phyloP scores from a whole-genome alignment of 306 rosid species.

The Acacia crassicarpa region DNA sequence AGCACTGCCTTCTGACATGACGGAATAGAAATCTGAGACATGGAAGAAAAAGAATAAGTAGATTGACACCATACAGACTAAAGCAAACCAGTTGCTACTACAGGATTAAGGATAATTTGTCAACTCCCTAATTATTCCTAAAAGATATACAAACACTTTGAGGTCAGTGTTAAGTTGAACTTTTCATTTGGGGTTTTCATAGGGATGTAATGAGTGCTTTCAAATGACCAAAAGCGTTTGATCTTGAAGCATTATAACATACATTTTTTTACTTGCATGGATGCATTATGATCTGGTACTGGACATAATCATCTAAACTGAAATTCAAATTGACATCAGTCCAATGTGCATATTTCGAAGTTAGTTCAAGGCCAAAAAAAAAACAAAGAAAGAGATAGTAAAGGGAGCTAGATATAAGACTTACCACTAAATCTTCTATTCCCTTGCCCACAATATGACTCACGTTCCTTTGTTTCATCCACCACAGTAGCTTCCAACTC shows the following conservation, averaged over 20 bases:
- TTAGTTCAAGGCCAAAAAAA: conserved; percentile 7
- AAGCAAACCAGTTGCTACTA: conserved; percentile 11
- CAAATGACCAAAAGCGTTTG: conserved; percentile 13
- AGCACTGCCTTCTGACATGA: conserved; percentile 93
- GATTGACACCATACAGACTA: conserved; percentile 6
- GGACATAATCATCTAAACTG: conserved; percentile 15
- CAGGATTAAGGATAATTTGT: conserved; percentile 1
- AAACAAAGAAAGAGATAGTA: not conserved
- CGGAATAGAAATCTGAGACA: conserved; percentile 90
- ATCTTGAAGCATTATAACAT: conserved; percentile 1
- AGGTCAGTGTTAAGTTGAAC: not conserved
- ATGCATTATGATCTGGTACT: conserved; percentile 7
- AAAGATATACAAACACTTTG: conserved; percentile 4
- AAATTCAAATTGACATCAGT: conserved; percentile 1
- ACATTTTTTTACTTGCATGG: conserved; percentile 1
- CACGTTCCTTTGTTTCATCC: conserved; percentile 98
- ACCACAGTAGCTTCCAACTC: conserved; percentile 98
- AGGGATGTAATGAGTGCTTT: not conserved
- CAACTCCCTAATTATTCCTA: conserved; percentile 20
- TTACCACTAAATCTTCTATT: conserved; percentile 92
- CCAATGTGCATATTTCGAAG: conserved; percentile 15
- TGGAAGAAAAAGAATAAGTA: conserved; percentile 31
- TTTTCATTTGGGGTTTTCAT: not conserved
- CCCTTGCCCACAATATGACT: conserved; percentile 88
- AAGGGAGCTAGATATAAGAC: conserved; percentile 36